Base-by-base conservation (phyloP, 2,329 filamentous ascomycete genomes). In the Aspergillus puulaauensis region DNA sequence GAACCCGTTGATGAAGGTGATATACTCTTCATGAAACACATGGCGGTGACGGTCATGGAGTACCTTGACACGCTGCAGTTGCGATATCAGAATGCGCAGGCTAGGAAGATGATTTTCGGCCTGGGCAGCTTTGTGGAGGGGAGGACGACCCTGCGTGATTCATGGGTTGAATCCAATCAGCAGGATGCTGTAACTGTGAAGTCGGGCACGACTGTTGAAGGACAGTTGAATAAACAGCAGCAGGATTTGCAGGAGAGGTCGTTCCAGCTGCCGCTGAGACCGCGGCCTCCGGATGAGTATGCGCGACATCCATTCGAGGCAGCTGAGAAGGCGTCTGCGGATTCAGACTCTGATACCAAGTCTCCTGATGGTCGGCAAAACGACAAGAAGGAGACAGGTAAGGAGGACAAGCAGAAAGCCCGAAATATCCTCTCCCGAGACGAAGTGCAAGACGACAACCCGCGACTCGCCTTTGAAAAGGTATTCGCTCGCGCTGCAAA, bases 71-170 rank as follows among this genome's bases (percentile, higher is more conserved):
- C 60, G 2, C 64, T 62, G 39, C 55, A 61, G 12, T 60, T 60
- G 2, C 65, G 64, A 61, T 59, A 63, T 1, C 63, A 66, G 40
- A 62, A 66, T 24, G 56, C 61, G 12, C 63, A 63, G 4, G 64
- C 65, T 11, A 60, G 64, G 41, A 64, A 62, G 39, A 66, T 66
- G 64, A 62, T 66, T 4, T 53, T 60, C 1, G 64, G 60, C 4
- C 44, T 66, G 5, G 64, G 63, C 1, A 19, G 65, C n/a, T 66
- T 66, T 5, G 60, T 66, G 8, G 60, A 59, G 14, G 64, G 64
- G 2, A 64, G 65, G 27, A 63, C 63, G 4, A 58, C 62, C 21
- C 59, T 31, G 3, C 27, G 27, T 31, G 27, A 31, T 31, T 31
- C 27, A 31, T 31, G 27, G 27, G 9, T 31, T 9, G 27, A 31